These are phyloP conservation scores for Telopea speciosissima DNA, from an alignment of 177 flowering plant genomes.

Conservation along the genomic window DNA sequence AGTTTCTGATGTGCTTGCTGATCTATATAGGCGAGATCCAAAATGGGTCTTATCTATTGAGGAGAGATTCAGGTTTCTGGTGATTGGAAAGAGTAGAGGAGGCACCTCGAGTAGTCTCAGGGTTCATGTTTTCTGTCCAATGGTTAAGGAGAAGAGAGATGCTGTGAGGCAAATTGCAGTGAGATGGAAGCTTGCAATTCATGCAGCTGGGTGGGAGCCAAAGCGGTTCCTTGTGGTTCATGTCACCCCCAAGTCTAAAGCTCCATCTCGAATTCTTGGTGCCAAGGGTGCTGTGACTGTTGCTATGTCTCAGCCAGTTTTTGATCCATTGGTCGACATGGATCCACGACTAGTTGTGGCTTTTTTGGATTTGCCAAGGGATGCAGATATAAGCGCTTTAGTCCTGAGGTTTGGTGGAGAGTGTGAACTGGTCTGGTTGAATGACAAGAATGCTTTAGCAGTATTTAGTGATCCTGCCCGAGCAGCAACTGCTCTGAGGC, in stretches of 20 bases:
- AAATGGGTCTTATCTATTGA: slow-evolving; percentile 90
- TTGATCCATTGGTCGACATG: slow-evolving; percentile 86
- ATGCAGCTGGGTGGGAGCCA: slow-evolving; percentile 95
- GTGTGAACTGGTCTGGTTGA: slow-evolving; percentile 92
- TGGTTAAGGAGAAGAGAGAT: slow-evolving; percentile 88
- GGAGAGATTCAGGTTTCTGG: slow-evolving; percentile 82
- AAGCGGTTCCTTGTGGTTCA: slow-evolving; percentile 71
- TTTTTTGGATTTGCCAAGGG: slow-evolving; percentile 83
- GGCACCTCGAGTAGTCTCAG: slow-evolving; percentile 31
- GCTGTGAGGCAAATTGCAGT: slow-evolving; percentile 82
- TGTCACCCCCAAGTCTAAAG: slow-evolving; percentile 79
- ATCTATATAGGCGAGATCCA: slow-evolving; percentile 72
- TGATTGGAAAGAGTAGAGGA: slow-evolving; percentile 68
- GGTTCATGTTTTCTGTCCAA: slow-evolving; percentile 84
- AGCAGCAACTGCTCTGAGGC: slow-evolving; percentile 93
- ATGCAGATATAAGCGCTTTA: slow-evolving; percentile 80
- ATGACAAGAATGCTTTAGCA: slow-evolving; percentile 92
- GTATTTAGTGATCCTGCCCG: slow-evolving; percentile 84
- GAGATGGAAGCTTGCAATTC: slow-evolving; percentile 85
- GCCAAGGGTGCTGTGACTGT: slow-evolving; percentile 37
- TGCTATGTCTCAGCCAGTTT: slow-evolving; percentile 33
- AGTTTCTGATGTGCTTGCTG: slow-evolving; percentile 53
- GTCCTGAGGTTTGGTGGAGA: slow-evolving; percentile 97
- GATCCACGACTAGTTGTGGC: slow-evolving; percentile 97
- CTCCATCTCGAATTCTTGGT: slow-evolving; percentile 69